Base-by-base conservation (phyloP, 352 stramenopile species). In the Phytophthora melonis region DNA sequence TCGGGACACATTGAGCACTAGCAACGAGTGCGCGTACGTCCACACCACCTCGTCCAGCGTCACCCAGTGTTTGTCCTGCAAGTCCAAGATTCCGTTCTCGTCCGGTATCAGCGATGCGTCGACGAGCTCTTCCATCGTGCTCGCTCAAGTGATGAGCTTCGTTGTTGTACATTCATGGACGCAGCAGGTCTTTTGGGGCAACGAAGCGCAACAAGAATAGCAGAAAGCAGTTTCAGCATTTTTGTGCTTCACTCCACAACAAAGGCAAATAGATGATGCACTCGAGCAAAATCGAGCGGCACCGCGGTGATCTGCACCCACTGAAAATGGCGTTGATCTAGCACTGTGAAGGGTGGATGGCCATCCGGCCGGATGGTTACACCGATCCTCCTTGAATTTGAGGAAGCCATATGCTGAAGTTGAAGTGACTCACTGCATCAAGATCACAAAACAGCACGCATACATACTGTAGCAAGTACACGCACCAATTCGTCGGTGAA, bases 31-130 rank as follows among this genome's bases (percentile, higher is more conserved):
- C 30, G 72, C 78, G 55, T 87, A 85, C 21, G 71, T 88, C 88
- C 88, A 95, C 25, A 95, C 85, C n/a, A 93, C 70, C 41, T 95
- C 86, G 49, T 93, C 88, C 19, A 95, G 68, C 32, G 82, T 93
- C 58, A 93, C 86, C 88, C 88, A 95, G 73, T 91, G 81, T 64
- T 91, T 92, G 70, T 93, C 82, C 64, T 88, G 78, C 39, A 95
- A 77, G 63, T 95, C 81, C 18, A 95, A 74, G 58, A 89, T 63
- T 14, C 88, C 88, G 45, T 93, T 95, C 27, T 78, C 85, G 65
- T 95, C 85, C 3, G 88, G 85, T 47, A 72, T 72, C 9, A 95
- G 75, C 8, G 82, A 80, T 6, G 81, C 82, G 49, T 93, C 86
- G n/a, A 91, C 68, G n/a, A 92, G 66, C 57, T 93, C 86, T 61